Base-by-base conservation (phyloP, 805 yeast genomes). In the Lachancea meyersii region DNA sequence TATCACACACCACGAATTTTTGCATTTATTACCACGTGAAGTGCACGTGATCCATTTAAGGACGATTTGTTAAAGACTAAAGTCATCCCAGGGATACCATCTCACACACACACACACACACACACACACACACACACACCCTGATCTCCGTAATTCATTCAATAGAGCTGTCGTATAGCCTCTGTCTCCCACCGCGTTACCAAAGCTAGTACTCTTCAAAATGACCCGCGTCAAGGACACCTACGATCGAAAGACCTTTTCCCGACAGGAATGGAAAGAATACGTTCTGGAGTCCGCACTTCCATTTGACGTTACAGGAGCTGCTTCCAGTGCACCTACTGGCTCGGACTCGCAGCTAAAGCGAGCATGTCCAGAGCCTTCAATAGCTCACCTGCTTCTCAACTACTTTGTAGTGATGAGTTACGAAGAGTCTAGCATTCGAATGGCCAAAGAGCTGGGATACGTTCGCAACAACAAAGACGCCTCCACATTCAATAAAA, bases 331-430 rank as follows among this genome's bases (percentile, higher is more conserved):
- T 26, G 10, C 13, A 13, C 14, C 28, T 4, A 14, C 13, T 6
- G 28, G 28, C 5, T 26, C 28, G 13, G 28, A 26, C 13, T 23
- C 34, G 9, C 30, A 20, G 17, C n/a, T 16, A 8, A 44, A 35
- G 27, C 24, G 47, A 44, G 35, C 44, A 14, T 32, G 48, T 67
- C 54, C 63, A 77, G 51, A 77, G 74, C 62, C 67, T 8, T 44
- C 56, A 5, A 46, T 59, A 16, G 55, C 61, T 4, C 47, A 67
- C 37, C 58, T 86, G 44, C 71, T 87, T 10, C 69, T 86, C 58
- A 80, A 84, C 64, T 86, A 83, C 61, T 73, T 87, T 47, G 76
- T 87, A 11, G 76, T 78, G 40, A 89, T 86, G 63, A 94, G 93
- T 0, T 82, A 83, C 57, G 80, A 79, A 46, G 72, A 78, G 11